A percentile compares a stretch with the other conserved stretches of the same genome.
These are phyloP conservation scores for Xerocomellus chrysenteron DNA, from an alignment of 768 basidiomycete genomes.

Conservation along the genomic window DNA sequence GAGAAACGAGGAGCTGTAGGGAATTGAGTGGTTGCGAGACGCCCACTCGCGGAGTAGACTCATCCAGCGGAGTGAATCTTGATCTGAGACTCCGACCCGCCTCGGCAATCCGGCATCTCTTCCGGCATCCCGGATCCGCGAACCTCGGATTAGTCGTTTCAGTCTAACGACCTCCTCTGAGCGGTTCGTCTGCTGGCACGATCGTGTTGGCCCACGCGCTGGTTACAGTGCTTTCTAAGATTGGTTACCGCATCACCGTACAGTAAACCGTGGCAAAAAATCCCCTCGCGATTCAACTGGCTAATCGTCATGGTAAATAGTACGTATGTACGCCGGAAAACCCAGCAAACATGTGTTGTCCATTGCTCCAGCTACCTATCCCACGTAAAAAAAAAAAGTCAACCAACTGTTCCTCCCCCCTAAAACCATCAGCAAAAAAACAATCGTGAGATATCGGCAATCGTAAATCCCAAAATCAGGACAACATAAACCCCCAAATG, in stretches of 20 bases:
- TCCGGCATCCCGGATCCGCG: constrained; percentile 10
- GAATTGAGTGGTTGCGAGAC: constrained; percentile 32
- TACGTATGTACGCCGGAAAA: constrained; percentile 3
- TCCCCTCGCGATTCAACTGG: not conserved
- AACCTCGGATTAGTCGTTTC: constrained; percentile 18
- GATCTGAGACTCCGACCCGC: constrained; percentile 28
- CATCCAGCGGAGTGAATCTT: constrained; percentile 28
- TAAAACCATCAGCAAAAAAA: not conserved
- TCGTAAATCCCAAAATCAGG: constrained; percentile 17
- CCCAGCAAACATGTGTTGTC: constrained; percentile 13
- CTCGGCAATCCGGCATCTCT: constrained; percentile 24
- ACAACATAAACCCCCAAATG: constrained; percentile 24
- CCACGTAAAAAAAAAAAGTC: constrained; percentile 17
- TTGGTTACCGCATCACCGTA: not conserved
- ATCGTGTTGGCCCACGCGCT: not conserved
- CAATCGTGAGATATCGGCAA: constrained; percentile 14
- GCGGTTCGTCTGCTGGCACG: not conserved
- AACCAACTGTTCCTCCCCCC: not conserved
- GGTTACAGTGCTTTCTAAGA: no score
- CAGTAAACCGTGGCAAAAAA: not conserved
- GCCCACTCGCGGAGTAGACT: constrained; percentile 33
- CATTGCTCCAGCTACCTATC: constrained; percentile 7
- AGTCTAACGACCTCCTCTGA: not conserved
- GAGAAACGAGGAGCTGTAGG: constrained; percentile 22
- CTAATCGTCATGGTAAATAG: constrained; percentile 9